These are phyloP conservation scores for Dioscorea dumetorum DNA, from an alignment of 106 monocot species.

Conservation along the genomic window DNA sequence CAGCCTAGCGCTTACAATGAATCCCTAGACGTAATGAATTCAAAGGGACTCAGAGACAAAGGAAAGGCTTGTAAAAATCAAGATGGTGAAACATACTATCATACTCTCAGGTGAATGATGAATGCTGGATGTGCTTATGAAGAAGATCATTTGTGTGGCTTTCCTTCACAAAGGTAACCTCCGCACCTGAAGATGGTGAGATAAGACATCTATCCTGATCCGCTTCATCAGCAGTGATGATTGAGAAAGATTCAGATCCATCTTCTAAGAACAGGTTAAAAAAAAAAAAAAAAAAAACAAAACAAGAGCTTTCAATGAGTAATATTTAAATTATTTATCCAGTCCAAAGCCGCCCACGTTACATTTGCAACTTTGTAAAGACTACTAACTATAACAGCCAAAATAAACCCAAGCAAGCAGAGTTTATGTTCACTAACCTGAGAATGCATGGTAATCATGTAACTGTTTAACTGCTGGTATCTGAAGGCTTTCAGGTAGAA, in stretches of 20 bases:
- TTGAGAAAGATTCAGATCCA: constrained; percentile 51
- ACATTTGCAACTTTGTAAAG: not conserved
- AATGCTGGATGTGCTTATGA: no score
- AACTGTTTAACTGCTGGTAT: constrained; percentile 64
- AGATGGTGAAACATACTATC: no score
- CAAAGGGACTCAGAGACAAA: no score
- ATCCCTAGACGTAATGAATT: no score
- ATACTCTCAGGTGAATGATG: no score
- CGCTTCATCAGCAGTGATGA: constrained; percentile 49
- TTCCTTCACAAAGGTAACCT: constrained; percentile 47
- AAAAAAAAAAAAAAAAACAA: not conserved
- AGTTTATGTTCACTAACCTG: constrained; percentile 38
- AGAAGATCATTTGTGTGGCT: constrained; percentile 29
- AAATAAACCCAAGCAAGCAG: not conserved
- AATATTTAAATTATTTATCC: not conserved
- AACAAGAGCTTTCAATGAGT: not conserved
- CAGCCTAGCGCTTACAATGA: no score
- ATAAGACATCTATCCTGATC: constrained; percentile 77
- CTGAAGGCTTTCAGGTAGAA: constrained; percentile 79
- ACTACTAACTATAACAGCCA: not conserved
- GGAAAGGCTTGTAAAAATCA: no score
- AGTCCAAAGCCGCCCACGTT: not conserved
- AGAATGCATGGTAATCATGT: constrained; percentile 54
- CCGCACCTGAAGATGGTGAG: constrained; percentile 31
- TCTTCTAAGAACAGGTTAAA: constrained; percentile 18